A percentile compares a stretch with the other conserved stretches of the same genome.
Conservation (phyloP, 371 early-diverging fungal species). For the Lichtheimia corymbifera region DNA sequence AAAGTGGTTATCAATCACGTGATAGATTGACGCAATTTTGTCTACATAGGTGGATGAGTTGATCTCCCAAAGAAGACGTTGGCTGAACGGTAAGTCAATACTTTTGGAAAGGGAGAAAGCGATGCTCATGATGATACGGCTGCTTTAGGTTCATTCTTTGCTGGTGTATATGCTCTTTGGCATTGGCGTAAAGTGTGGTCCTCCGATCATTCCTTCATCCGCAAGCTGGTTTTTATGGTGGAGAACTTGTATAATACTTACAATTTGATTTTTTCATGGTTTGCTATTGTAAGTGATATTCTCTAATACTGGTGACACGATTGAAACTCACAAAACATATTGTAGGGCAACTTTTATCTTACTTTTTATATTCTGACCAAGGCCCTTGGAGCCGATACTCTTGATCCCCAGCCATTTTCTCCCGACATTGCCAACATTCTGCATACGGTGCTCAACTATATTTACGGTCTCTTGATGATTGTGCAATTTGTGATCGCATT, state of each 20-base stretch:
- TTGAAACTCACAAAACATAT: slow-evolving; percentile 25
- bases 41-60: slow-evolving; percentile 68
- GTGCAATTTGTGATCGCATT: slow-evolving; percentile 71
- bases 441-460: slow-evolving; percentile 51
- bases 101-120: neutral
- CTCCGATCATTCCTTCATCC: slow-evolving; percentile 65
- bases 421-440: slow-evolving; percentile 35
- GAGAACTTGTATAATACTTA: slow-evolving; percentile 75
- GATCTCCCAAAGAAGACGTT: slow-evolving; percentile 86
- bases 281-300: slow-evolving; percentile 57
- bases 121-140: neutral
- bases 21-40: neutral
- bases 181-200: slow-evolving; percentile 80
- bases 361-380: slow-evolving; percentile 68
- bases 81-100: slow-evolving; percentile 73
- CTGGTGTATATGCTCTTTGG: slow-evolving; percentile 81
- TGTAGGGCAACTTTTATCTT: slow-evolving; percentile 79
- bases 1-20: neutral
- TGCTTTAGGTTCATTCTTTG: slow-evolving; percentile 85
- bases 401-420: slow-evolving; percentile 51
- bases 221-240: slow-evolving; percentile 66
- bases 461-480: slow-evolving; percentile 67
- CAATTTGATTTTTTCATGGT: slow-evolving; percentile 79
- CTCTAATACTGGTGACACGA: slow-evolving; percentile 8
- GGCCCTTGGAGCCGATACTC: slow-evolving; percentile 24